Evolutionary conservation across 176 grass and related monocot species (phyloP), one percentile per base, ranked within the genome.

Genomic region (Neostapfia colusana): DNA sequence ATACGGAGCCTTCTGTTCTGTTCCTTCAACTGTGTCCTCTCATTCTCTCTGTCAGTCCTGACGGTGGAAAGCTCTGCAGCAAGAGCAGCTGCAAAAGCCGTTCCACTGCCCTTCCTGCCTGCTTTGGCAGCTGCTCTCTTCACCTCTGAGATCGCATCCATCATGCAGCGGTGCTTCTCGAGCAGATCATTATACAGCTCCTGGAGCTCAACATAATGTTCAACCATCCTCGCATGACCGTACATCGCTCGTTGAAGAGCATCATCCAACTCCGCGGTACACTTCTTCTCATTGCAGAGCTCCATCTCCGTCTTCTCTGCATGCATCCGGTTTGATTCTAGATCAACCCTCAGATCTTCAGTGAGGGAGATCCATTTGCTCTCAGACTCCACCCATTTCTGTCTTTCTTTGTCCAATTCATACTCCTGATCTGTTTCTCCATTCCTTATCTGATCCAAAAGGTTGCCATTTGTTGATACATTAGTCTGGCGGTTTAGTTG

Each of bases 1-100:
- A 99, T 90, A 66, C 89, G 83, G n/a, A 99, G 89, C 81, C 89
- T 88, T 81, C 96, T 90, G 83, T 99, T 99, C 81, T 95, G 92
- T 65, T 99, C 96, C 84, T 90, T 99, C 40, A 99, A 86, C 58
- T 90, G 86, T 0, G 69, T 81, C 57, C 92, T 77, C 36, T 99
- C 96, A 51, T 99, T 99, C 50, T 99, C 96, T 3, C 96, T 63
- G 71, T 99, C 96, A 40, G 95, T 99, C 75, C 96, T 92, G 69
- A 99, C 70, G 0, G 85, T 90, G 26, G 96, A 99, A 26, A 95
- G 83, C 81, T 99, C 96, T 13, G 92, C 92, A 17, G 92, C 79
- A 20, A 99, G 91, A 31, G 96, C 92, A 53, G 92, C 89, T 37
- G 96, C 96, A 44, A 99, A 99, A 74, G 96, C 89, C 1, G 85